Percentiles rank a stretch among this genome's conserved stretches.
Conservation (phyloP, 1,284 basidiomycete genomes). For the Cutaneotrichosporon sp. region DNA sequence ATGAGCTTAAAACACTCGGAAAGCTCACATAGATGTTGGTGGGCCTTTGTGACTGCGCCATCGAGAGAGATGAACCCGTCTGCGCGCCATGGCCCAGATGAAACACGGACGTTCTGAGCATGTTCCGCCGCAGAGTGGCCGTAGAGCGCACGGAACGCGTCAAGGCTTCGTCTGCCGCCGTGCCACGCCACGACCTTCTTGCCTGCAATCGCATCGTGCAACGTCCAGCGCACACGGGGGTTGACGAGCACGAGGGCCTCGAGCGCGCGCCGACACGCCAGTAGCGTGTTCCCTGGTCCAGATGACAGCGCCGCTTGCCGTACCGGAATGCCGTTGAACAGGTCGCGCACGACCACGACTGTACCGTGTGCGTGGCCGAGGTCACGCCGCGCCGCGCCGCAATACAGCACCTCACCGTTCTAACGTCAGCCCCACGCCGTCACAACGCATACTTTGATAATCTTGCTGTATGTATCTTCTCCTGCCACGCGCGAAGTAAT, state of each 20-base stretch:
- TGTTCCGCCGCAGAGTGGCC: slow-evolving; percentile 41
- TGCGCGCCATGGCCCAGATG: slow-evolving; percentile 55
- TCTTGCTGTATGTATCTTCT: slow-evolving; percentile 64
- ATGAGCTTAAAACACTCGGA: not conserved
- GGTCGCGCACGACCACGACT: slow-evolving; percentile 70
- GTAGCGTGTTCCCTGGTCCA: slow-evolving; percentile 55
- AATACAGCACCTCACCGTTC: slow-evolving; percentile 15
- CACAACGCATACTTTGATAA: slow-evolving; percentile 59
- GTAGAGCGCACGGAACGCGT: slow-evolving; percentile 29
- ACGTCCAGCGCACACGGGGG: slow-evolving; percentile 61
- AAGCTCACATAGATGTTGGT: slow-evolving; percentile 72
- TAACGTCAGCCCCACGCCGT: slow-evolving; percentile 4
- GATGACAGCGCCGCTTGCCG: slow-evolving; percentile 26
- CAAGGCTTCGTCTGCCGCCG: slow-evolving; percentile 49
- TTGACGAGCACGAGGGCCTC: slow-evolving; percentile 68
- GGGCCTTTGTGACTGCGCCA: slow-evolving; percentile 65
- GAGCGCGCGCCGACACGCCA: slow-evolving; percentile 63
- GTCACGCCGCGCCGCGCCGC: slow-evolving; percentile 50
- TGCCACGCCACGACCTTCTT: slow-evolving; percentile 26
- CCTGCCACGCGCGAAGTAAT: slow-evolving; percentile 63
- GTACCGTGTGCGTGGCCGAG: slow-evolving; percentile 65
- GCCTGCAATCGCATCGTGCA: slow-evolving; percentile 53
- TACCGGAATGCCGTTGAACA: slow-evolving; percentile 69
- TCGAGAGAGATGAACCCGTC: slow-evolving; percentile 75
- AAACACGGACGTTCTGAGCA: slow-evolving; percentile 60